Conservation (phyloP, 371 early-diverging fungal genomes). For the Hamiltosporidium magnivora region DNA sequence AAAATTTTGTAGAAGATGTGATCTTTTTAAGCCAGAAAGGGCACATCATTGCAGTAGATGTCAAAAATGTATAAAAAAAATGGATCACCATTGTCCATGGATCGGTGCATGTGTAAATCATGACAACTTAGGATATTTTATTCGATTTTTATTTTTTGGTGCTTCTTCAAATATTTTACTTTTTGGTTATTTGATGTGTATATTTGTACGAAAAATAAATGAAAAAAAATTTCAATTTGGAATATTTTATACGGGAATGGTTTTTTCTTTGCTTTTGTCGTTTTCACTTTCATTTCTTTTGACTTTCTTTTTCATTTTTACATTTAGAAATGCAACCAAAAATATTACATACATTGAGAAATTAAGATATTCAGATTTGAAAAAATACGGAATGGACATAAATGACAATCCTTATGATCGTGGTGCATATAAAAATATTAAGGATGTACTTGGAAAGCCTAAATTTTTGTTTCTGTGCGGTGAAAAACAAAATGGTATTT, state of each 20-base stretch:
- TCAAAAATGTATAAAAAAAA: constrained; percentile 64
- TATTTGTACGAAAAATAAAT: not conserved
- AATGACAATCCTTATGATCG: constrained; percentile 6
- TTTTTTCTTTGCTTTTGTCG: not conserved
- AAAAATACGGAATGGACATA: not conserved
- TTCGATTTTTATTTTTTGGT: constrained; percentile 5
- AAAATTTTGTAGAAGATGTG: constrained; percentile 46
- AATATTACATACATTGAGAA: not conserved
- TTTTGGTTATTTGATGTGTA: not conserved
- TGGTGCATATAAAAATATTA: constrained; percentile 8
- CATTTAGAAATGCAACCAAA: not conserved
- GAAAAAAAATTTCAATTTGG: not conserved
- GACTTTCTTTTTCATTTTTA: not conserved
- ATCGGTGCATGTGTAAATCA: constrained; percentile 78
- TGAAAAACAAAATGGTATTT: not conserved
- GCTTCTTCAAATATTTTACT: not conserved
- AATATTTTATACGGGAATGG: not conserved
- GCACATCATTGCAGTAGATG: constrained; percentile 79
- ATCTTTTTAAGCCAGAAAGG: constrained; percentile 65
- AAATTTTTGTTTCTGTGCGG: not conserved
- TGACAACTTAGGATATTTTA: constrained; percentile 9
- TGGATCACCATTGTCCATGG: constrained; percentile 61
- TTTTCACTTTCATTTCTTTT: not conserved
- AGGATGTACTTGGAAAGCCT: not conserved
- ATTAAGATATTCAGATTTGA: not conserved